Conservation (phyloP, 2,329 filamentous ascomycete genomes). For the Apiospora sp. region DNA sequence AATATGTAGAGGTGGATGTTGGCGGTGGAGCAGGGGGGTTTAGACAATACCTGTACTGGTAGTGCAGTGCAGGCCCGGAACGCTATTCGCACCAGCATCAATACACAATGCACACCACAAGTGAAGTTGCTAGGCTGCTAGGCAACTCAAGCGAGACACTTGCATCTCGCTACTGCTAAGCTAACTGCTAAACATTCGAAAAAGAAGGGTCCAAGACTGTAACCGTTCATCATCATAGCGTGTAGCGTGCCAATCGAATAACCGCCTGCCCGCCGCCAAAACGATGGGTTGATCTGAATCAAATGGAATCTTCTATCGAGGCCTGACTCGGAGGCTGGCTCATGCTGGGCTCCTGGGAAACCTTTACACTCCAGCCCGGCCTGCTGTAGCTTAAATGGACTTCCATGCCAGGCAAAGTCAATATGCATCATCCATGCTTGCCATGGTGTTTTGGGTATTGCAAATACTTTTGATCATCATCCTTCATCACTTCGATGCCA, state of each 20-base stretch:
- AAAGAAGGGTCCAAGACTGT: conserved; percentile 15
- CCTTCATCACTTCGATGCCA: not conserved
- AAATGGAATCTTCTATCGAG: conserved; percentile 16
- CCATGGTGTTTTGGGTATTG: not conserved
- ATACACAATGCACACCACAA: not conserved
- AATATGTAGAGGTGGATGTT: not conserved
- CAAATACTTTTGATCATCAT: conserved; percentile 6
- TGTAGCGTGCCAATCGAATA: not conserved
- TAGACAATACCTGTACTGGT: not conserved
- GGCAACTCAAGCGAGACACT: conserved; percentile 16
- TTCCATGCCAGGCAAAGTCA: conserved; percentile 7
- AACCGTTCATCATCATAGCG: conserved; percentile 16
- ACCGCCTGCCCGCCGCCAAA: not conserved
- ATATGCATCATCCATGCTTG: not conserved
- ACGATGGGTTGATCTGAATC: conserved; percentile 12
- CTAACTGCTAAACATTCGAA: not conserved
- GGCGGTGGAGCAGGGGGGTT: conserved; percentile 11
- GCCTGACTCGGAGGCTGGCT: not conserved
- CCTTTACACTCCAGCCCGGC: conserved; percentile 5
- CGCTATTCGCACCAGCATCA: not conserved
- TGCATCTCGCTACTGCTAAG: conserved; percentile 1
- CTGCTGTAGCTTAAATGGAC: conserved; percentile 16
- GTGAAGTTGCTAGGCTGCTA: not conserved
- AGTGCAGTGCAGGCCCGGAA: not conserved
- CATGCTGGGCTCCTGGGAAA: not conserved